Evolutionary conservation across 2,329 filamentous ascomycete species (phyloP), one percentile per base, ranked within the genome.

Genomic region (Alternaria panax): DNA sequence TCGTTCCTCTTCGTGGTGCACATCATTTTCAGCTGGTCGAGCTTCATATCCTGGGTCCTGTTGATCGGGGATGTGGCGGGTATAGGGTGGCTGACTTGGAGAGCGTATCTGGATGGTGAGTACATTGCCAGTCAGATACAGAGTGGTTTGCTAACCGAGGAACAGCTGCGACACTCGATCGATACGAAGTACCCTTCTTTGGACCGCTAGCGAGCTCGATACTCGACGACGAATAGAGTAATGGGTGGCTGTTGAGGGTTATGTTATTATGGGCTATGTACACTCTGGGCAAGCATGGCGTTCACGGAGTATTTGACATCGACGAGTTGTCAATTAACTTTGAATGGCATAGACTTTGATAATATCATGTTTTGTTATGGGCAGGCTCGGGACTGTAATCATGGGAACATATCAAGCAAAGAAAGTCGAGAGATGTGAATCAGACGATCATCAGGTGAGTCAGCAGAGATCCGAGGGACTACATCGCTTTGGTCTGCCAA

Each of bases 181-280:
- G 94, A 75, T 96, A 89, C 63, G 93, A 98, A 78, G 85, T 97
- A 2, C 94, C 94, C 0, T 88, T 96, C 72, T 90, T 98, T 72
- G 95, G 95, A 5, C 84, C 84, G 41, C 81, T 97, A 68, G 95
- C 95, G 42, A 96, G 90, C 79, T 90, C 90, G 25, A 94, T 97
- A 74, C 85, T 98, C 57, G 94, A 97, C 72, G 92, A 97, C 74
- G 95, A 97, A 77, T 90, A 53, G 41, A 7, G 47, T 0, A 18
- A 32, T 4, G 22, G 7, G 1, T n/a, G 8, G n/a, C 22, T 28
- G 14, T 22, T 16, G 41, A 25, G 24, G 20, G 11, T 41, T 30
- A 48, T 36, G 40, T 36, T 3, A 27, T n/a, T 43, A 47, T 20
- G 47, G 20, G 18, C 22, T 25, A 42, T n/a, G 5, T 47, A 24